phyloP scores from a whole-genome alignment of 2,329 filamentous ascomycete genomes.

The Penicillium sp. region DNA sequence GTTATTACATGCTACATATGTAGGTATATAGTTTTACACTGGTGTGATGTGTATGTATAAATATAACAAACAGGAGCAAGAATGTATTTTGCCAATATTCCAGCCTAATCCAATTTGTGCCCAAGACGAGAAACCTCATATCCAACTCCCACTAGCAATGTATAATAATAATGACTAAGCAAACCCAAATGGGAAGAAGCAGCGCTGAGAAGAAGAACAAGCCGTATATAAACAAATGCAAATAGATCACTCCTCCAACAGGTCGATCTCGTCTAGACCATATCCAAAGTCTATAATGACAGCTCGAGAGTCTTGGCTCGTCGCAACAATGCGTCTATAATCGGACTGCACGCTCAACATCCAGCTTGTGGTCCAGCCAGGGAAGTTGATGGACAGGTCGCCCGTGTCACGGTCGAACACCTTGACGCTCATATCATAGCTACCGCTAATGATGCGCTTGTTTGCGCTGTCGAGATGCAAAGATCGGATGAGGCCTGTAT shows the following conservation, averaged over 20 bases:
- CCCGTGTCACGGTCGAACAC: constrained; percentile 87
- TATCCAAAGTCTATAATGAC: constrained; percentile 90
- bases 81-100: constrained; percentile 12
- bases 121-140: neutral
- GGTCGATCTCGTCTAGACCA: constrained; percentile 54
- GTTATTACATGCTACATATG: neutral
- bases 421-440: constrained; percentile 93
- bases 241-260: constrained; percentile 45
- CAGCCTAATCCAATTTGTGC: neutral
- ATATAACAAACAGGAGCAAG: neutral
- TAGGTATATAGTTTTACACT: constrained; percentile 1
- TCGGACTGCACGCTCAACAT: constrained; percentile 95
- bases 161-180: neutral
- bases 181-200: constrained; percentile 6
- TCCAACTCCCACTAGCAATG: neutral
- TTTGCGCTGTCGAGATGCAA: constrained; percentile 87
- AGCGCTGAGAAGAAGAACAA: constrained; percentile 19
- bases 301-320: constrained; percentile 89
- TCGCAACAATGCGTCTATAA: constrained; percentile 90
- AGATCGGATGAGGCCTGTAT: constrained; percentile 81
- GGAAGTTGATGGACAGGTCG: constrained; percentile 75
- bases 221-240: constrained; percentile 11
- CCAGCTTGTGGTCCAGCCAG: constrained; percentile 96
- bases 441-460: constrained; percentile 82
- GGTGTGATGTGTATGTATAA: constrained; percentile 3